These are phyloP conservation scores for Aspergillus floridensis DNA, from an alignment of 2,329 filamentous ascomycete species.

Conservation along the genomic window DNA sequence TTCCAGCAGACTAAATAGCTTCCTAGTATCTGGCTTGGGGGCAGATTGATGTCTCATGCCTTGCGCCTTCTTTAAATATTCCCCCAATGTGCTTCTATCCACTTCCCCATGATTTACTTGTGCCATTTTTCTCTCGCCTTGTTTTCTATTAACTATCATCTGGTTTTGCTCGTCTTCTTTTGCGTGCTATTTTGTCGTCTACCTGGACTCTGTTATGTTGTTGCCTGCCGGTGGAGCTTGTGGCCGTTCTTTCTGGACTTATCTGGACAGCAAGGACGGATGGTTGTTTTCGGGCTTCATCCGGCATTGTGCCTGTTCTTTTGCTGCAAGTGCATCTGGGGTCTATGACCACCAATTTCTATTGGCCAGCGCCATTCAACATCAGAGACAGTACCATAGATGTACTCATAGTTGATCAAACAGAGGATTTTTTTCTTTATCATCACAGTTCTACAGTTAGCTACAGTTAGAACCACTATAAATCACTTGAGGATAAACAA, in stretches of 20 bases:
- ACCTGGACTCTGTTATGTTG: background rate
- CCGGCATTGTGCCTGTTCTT: background rate
- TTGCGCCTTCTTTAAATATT: slow-evolving; percentile 4
- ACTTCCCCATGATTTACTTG: background rate
- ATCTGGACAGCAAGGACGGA: background rate
- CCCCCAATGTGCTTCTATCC: slow-evolving; percentile 12
- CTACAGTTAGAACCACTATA: too few species aligned
- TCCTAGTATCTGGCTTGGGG: background rate
- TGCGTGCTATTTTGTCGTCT: background rate
- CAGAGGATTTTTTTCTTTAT: slow-evolving; percentile 6
- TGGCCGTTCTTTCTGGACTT: background rate
- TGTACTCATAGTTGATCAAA: slow-evolving; percentile 32
- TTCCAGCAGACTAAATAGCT: background rate
- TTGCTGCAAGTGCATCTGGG: slow-evolving; percentile 6
- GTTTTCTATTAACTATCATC: slow-evolving; percentile 7
- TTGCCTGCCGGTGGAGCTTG: background rate
- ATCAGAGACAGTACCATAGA: slow-evolving; percentile 33
- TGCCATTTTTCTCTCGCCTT: slow-evolving; percentile 4
- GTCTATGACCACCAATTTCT: slow-evolving; percentile 14
- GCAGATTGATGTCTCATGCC: slow-evolving; percentile 9
- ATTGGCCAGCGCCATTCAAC: slow-evolving; percentile 17
- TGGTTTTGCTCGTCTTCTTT: background rate
- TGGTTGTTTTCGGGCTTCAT: background rate
- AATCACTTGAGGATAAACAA: background rate
- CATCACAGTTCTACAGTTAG: too few species aligned